Percentiles rank a stretch among this genome's conserved stretches.
These are phyloP conservation scores for Jamesozyma spencerorum DNA, from an alignment of 805 yeast genomes.

Conservation along the genomic window DNA sequence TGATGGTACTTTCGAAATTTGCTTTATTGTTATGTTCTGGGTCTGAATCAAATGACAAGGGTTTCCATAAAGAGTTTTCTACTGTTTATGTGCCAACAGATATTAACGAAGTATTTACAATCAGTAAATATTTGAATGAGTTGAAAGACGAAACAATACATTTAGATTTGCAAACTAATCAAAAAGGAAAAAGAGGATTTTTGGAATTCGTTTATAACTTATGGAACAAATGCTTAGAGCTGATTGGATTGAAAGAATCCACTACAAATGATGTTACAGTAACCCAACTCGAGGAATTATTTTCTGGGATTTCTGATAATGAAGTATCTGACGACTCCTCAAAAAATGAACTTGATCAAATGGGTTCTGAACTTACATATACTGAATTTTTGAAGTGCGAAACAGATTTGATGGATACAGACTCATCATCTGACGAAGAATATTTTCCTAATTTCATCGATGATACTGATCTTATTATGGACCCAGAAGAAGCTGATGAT, in stretches of 20 bases:
- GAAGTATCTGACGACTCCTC: neutral
- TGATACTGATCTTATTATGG: neutral
- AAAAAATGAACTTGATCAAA: neutral
- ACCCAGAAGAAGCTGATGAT: neutral
- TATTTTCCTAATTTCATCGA: slow-evolving; percentile 1
- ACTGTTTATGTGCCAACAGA: slow-evolving; percentile 13
- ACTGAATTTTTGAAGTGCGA: too few relatives aligned
- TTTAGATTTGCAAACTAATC: too few relatives aligned
- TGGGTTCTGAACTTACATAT: neutral
- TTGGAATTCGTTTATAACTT: too few relatives aligned
- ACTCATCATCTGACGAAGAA: slow-evolving; percentile 1
- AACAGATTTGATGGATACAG: neutral
- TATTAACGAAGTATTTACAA: slow-evolving; percentile 11
- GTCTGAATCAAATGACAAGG: slow-evolving; percentile 12
- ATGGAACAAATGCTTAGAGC: too few relatives aligned
- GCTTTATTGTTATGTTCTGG: slow-evolving; percentile 21
- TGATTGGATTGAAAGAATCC: too few relatives aligned
- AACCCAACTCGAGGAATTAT: too few relatives aligned
- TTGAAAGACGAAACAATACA: neutral
- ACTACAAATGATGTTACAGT: too few relatives aligned
- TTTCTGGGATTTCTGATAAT: too few relatives aligned
- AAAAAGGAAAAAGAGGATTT: too few relatives aligned
- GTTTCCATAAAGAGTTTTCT: slow-evolving; percentile 24
- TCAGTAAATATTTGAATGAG: slow-evolving; percentile 4
- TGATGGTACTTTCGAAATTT: slow-evolving; percentile 15